phyloP scores from a whole-genome alignment of 306 rosid species.

The Cucurbita pepo region DNA sequence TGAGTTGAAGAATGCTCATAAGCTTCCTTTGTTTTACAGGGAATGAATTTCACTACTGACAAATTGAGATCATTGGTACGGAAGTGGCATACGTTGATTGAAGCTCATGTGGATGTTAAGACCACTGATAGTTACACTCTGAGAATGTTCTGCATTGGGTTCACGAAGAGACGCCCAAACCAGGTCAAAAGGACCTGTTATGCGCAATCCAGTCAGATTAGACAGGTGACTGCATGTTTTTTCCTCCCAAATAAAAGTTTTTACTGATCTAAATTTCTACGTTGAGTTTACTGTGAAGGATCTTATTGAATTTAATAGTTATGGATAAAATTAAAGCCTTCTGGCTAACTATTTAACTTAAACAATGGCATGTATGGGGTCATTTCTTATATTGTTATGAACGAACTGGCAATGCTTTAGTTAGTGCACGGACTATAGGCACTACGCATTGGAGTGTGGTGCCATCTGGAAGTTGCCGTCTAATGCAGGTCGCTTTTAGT shows the following conservation, averaged over 20 bases:
- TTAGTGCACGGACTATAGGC: neutral
- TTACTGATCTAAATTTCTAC: neutral
- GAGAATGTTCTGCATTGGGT: constrained; percentile 93
- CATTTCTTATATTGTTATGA: neutral
- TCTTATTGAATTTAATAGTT: neutral
- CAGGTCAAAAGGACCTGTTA: constrained; percentile 93
- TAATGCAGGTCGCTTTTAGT: too few relatives aligned
- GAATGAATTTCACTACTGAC: constrained; percentile 83
- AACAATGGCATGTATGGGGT: neutral
- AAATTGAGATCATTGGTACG: constrained; percentile 79
- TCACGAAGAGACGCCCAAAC: constrained; percentile 63
- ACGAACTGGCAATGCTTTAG: neutral
- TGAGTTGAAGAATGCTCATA: too few relatives aligned
- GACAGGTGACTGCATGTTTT: constrained; percentile 40
- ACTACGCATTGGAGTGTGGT: neutral
- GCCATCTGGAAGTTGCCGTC: too few relatives aligned
- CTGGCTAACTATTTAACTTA: neutral
- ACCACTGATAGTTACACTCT: constrained; percentile 66
- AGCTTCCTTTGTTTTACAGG: constrained; percentile 16
- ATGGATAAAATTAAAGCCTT: neutral
- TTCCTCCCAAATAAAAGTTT: neutral
- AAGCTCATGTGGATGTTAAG: constrained; percentile 91
- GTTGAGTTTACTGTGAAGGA: neutral
- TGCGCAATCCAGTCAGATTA: constrained; percentile 83
- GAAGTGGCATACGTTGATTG: constrained; percentile 82